These are phyloP conservation scores for Lanzia echinophila DNA, from an alignment of 2,329 filamentous ascomycete species.

Conservation along the genomic window DNA sequence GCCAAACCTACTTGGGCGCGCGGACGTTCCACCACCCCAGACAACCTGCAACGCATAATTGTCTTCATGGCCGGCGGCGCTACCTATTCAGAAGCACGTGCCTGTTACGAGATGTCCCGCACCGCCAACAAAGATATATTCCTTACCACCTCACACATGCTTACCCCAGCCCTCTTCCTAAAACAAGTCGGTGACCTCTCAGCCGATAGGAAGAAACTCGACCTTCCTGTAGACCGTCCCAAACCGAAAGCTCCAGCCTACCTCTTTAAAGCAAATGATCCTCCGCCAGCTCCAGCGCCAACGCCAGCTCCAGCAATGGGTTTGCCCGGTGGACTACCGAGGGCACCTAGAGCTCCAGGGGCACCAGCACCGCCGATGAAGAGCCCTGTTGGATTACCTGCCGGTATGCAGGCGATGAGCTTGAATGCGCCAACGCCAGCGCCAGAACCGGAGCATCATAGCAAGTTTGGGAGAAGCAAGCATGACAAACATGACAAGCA, in stretches of 20 bases:
- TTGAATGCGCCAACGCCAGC: background rate
- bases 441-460: slow-evolving; percentile 12
- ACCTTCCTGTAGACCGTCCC: slow-evolving; percentile 74
- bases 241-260: slow-evolving; percentile 78
- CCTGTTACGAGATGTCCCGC: slow-evolving; percentile 80
- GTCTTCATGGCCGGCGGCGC: slow-evolving; percentile 94
- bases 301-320: slow-evolving; percentile 1
- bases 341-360: slow-evolving; percentile 2
- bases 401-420: slow-evolving; percentile 6
- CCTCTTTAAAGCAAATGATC: slow-evolving; percentile 68
- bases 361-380: slow-evolving; percentile 4
- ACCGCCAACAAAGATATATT: slow-evolving; percentile 74
- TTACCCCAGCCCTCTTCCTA: slow-evolving; percentile 75
- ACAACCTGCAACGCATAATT: slow-evolving; percentile 84
- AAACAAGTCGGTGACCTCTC: slow-evolving; percentile 77
- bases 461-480: slow-evolving; percentile 32
- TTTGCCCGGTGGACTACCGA: background rate
- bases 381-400: background rate
- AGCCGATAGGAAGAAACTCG: slow-evolving; percentile 65
- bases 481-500: slow-evolving; percentile 46
- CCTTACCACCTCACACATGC: slow-evolving; percentile 85
- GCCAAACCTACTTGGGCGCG: slow-evolving; percentile 96
- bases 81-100: slow-evolving; percentile 82
- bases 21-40: slow-evolving; percentile 62
- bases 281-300: slow-evolving; percentile 39